phyloP scores from a whole-genome alignment of 108 stramenopile species.

The Cylindrotheca fusiformis region DNA sequence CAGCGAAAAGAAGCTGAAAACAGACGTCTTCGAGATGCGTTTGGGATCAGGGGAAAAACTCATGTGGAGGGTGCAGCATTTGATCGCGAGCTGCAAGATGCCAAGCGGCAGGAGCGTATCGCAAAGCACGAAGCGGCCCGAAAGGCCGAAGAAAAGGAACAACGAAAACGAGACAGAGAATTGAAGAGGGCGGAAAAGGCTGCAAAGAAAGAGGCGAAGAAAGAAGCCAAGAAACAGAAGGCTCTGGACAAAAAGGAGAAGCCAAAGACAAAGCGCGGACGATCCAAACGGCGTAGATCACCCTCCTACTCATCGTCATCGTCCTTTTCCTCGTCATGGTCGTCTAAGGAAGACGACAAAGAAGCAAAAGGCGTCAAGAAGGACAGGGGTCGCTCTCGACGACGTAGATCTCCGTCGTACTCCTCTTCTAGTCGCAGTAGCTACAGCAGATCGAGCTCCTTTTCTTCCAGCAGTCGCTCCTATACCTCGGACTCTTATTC shows the following conservation, averaged over 20 bases:
- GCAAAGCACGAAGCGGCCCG: conserved; percentile 34
- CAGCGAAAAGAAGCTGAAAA: conserved; percentile 49
- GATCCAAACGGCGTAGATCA: conserved; percentile 25
- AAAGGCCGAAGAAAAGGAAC: conserved; percentile 28
- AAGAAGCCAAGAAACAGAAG: conserved; percentile 17
- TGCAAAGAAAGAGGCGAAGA: conserved; percentile 18
- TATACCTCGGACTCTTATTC: conserved; percentile 18
- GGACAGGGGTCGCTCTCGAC: neutral
- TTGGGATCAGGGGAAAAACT: conserved; percentile 51
- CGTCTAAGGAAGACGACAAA: no score
- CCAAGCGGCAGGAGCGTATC: conserved; percentile 46
- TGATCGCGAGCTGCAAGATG: conserved; percentile 70
- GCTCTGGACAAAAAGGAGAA: conserved; percentile 7
- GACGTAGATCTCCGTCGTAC: conserved; percentile 5
- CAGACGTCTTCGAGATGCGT: conserved; percentile 59
- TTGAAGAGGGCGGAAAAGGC: conserved; percentile 38
- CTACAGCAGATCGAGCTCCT: conserved; percentile 8
- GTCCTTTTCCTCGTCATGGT: conserved; percentile 9
- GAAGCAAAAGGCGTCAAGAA: conserved; percentile 8
- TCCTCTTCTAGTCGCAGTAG: conserved; percentile 7
- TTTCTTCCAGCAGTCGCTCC: conserved; percentile 10
- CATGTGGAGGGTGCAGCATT: conserved; percentile 82
- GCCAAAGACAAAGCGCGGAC: conserved; percentile 1
- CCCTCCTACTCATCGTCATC: conserved; percentile 37
- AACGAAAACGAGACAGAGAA: conserved; percentile 42